These are phyloP conservation scores for Leishmania amazonensis DNA, from an alignment of 208 protist species.

Conservation along the genomic window DNA sequence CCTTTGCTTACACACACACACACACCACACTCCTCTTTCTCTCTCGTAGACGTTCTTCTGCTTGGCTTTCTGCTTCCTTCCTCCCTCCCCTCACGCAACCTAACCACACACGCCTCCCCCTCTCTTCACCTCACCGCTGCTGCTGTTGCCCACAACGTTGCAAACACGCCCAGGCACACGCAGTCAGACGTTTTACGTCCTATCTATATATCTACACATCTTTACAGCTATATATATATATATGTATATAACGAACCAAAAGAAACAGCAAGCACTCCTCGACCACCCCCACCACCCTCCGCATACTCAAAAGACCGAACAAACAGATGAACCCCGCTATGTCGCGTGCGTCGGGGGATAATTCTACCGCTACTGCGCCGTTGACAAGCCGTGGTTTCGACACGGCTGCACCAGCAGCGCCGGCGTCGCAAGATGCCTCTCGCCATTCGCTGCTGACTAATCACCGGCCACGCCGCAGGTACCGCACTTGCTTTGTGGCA, in stretches of 20 bases:
- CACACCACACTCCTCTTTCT: background rate
- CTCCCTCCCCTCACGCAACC: background rate
- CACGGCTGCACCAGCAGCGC: background rate
- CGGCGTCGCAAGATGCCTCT: background rate
- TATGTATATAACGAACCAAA: background rate
- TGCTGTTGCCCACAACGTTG: background rate
- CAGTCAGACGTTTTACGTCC: background rate
- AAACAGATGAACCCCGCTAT: background rate
- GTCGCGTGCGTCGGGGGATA: background rate
- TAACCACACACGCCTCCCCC: too few species aligned
- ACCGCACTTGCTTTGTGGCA: background rate
- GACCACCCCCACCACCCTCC: background rate
- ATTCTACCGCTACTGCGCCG: background rate
- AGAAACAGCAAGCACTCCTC: background rate
- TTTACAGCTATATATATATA: background rate
- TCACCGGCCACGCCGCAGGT: background rate
- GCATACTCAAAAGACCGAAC: background rate
- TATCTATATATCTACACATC: background rate
- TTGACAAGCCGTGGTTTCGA: background rate
- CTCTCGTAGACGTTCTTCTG: background rate
- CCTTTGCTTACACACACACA: background rate
- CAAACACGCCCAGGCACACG: background rate
- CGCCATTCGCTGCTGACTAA: background rate
- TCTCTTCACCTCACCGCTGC: background rate
- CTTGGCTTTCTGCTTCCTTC: background rate